phyloP scores from a whole-genome alignment of 129 eudicot species.

The Pseudognaphalium luteoalbum region DNA sequence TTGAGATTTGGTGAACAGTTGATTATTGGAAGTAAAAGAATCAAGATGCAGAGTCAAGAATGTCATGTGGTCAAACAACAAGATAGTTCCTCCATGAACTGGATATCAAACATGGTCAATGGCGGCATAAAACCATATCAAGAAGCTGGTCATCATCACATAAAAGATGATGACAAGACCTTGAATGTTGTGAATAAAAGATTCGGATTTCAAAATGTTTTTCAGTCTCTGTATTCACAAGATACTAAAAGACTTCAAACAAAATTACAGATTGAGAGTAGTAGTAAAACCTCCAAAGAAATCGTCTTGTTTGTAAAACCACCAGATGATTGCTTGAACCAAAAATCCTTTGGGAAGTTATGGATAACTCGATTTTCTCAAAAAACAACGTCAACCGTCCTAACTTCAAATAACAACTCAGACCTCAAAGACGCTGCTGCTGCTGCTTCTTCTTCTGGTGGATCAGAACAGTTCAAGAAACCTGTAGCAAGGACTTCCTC shows the following conservation, averaged over 20 bases:
- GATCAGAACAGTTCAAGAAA: neutral
- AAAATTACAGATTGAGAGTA: conserved; percentile 21
- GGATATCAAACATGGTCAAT: conserved; percentile 84
- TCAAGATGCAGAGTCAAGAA: conserved; percentile 40
- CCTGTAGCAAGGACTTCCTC: neutral
- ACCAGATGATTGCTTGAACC: conserved; percentile 22
- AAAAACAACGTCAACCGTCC: conserved; percentile 17
- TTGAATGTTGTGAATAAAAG: conserved; percentile 23
- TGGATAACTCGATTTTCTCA: conserved; percentile 63
- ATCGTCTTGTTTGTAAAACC: conserved; percentile 30
- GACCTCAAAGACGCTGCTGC: conserved; percentile 23
- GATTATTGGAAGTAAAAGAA: conserved; percentile 50
- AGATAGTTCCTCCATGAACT: conserved; percentile 73
- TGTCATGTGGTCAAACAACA: conserved; percentile 25
- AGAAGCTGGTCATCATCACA: conserved; percentile 30
- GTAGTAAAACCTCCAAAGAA: conserved; percentile 29
- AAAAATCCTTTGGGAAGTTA: conserved; percentile 41
- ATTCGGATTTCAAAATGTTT: conserved; percentile 56
- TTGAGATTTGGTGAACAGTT: conserved; percentile 37
- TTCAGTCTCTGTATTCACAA: conserved; percentile 54
- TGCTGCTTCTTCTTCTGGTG: neutral
- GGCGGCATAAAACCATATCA: conserved; percentile 36
- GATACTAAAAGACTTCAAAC: conserved; percentile 18
- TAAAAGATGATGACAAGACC: conserved; percentile 18
- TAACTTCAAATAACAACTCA: conserved; percentile 18